phyloP scores from a whole-genome alignment of 139 green algal genomes.

The Volvox reticuliferus region DNA sequence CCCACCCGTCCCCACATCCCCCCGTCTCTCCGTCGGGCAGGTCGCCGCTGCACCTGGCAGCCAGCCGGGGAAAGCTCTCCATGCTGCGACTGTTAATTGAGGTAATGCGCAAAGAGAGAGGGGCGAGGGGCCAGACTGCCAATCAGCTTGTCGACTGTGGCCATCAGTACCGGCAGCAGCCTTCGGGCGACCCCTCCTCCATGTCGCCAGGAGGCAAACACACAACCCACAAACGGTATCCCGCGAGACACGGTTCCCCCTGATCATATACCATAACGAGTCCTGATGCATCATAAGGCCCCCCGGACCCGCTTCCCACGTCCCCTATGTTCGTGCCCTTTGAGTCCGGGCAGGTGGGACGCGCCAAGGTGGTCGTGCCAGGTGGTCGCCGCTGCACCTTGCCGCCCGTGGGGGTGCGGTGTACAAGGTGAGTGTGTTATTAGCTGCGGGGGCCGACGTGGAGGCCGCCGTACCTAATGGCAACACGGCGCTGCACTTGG shows the following conservation, averaged over 20 bases:
- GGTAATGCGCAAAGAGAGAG: not conserved
- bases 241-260: not conserved
- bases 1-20: not conserved
- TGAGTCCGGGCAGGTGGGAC: conserved; percentile 45
- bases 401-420: conserved; percentile 59
- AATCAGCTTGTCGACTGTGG: not conserved
- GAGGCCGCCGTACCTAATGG: conserved; percentile 31
- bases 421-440: conserved; percentile 58
- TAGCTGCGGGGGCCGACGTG: conserved; percentile 60
- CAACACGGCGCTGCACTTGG: conserved; percentile 59
- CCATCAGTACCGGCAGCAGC: too few relatives aligned
- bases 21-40: not conserved
- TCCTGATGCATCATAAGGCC: too few relatives aligned
- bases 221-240: too few relatives aligned
- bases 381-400: conserved; percentile 77
- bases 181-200: too few relatives aligned
- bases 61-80: conserved; percentile 26
- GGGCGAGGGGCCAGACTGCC: not conserved
- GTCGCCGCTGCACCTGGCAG: conserved; percentile 61
- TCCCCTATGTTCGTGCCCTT: not conserved
- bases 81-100: conserved; percentile 27
- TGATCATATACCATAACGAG: not conserved
- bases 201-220: too few relatives aligned
- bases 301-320: not conserved
- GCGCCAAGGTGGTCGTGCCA: conserved; percentile 54